phyloP scores from a whole-genome alignment of 768 basidiomycete genomes.

The Russula vinacea region DNA sequence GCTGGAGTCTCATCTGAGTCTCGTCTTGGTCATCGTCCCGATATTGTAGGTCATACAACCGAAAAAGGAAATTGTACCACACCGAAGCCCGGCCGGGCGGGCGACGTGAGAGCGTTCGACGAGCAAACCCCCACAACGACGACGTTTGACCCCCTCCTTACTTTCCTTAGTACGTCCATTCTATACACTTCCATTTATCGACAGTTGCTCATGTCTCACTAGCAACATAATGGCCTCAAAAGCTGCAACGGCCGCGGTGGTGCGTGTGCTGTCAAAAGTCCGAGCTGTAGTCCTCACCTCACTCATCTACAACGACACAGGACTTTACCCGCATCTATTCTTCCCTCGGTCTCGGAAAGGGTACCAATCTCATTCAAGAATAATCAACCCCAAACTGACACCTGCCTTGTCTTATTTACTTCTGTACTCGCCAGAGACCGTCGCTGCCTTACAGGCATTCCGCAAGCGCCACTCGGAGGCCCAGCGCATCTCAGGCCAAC shows the following conservation, averaged over 20 bases:
- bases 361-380: constrained; percentile 41
- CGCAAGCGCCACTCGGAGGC: constrained; percentile 93
- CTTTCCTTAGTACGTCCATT: constrained; percentile 13
- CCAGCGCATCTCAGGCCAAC: constrained; percentile 63
- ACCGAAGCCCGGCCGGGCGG: constrained; percentile 5
- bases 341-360: constrained; percentile 81
- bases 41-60: not conserved
- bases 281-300: constrained; percentile 22
- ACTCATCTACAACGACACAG: constrained; percentile 39
- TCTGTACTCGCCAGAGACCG: constrained; percentile 71
- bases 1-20: not conserved
- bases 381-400: not conserved
- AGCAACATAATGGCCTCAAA: constrained; percentile 57
- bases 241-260: constrained; percentile 64
- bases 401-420: not conserved
- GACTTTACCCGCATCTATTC: constrained; percentile 83
- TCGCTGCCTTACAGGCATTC: constrained; percentile 88
- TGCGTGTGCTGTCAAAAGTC: constrained; percentile 31
- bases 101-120: not conserved
- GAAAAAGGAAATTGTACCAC: not conserved
- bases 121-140: not conserved
- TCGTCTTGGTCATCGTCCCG: too few species aligned
- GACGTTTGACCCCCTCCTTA: not conserved
- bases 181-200: not conserved
- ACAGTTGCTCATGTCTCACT: not conserved